Percentiles rank a stretch among this genome's conserved stretches.
Conservation (phyloP, 176 grass and related monocot species). For the Bolboschoenus planiculmis region DNA sequence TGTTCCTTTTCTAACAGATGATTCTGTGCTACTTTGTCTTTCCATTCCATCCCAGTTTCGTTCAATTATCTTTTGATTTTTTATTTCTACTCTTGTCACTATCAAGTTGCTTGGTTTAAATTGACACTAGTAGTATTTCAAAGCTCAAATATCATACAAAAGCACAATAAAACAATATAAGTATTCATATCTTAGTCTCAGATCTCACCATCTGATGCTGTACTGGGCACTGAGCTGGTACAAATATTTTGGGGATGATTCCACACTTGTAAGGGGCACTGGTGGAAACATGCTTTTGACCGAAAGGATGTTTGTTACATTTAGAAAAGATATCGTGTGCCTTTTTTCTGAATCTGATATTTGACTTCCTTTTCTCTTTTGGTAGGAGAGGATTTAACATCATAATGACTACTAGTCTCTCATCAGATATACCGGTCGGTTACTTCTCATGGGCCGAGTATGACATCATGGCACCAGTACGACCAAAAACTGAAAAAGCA, state of each 20-base stretch:
- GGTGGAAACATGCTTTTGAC: background rate
- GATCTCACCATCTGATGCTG: background rate
- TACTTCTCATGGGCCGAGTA: constrained; percentile 98
- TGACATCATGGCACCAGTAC: constrained; percentile 79
- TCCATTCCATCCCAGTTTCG: background rate
- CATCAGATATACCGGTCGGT: constrained; percentile 89
- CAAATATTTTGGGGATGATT: background rate
- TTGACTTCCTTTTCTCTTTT: constrained; percentile 23
- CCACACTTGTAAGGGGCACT: background rate
- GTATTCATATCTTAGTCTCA: background rate
- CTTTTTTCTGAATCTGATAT: background rate
- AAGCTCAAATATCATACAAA: background rate
- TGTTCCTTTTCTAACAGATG: background rate
- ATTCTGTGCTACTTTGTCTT: background rate
- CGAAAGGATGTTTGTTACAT: background rate
- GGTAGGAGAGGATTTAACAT: constrained; percentile 81
- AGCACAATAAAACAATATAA: background rate
- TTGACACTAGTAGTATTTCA: background rate
- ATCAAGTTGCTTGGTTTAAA: background rate
- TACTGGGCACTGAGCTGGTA: background rate
- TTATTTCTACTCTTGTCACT: background rate
- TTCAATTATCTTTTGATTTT: background rate
- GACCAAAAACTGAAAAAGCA: constrained; percentile 61
- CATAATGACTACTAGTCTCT: constrained; percentile 94
- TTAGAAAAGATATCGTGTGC: background rate